These are phyloP conservation scores for Naegleria lovaniensis DNA, from an alignment of 208 protist genomes.

Conservation along the genomic window DNA sequence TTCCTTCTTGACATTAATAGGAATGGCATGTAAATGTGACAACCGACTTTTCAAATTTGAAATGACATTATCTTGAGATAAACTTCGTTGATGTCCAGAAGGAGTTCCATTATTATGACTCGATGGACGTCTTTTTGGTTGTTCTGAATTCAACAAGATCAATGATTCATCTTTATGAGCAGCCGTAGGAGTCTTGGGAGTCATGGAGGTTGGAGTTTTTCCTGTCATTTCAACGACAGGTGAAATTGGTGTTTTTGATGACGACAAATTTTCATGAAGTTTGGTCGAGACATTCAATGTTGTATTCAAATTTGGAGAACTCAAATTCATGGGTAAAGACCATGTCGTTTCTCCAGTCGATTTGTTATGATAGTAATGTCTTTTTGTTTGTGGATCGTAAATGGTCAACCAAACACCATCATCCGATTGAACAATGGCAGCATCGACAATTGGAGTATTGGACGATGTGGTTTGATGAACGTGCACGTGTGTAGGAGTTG, in stretches of 20 bases:
- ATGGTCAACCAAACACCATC: neutral
- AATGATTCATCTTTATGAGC: neutral
- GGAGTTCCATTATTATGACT: too few relatives aligned
- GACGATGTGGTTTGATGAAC: neutral
- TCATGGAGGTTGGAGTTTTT: neutral
- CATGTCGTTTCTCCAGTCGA: neutral
- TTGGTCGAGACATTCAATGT: neutral
- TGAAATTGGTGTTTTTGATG: neutral
- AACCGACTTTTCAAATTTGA: neutral
- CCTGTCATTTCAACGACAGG: neutral
- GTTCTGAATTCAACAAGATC: neutral
- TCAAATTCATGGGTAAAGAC: neutral
- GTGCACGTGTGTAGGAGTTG: neutral
- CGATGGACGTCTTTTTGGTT: neutral
- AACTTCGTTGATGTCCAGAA: neutral
- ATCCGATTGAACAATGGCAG: neutral
- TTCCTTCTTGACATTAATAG: neutral
- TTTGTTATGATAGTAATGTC: neutral
- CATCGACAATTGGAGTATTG: neutral
- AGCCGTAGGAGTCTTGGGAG: neutral
- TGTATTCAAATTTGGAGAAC: neutral
- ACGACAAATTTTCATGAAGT: neutral
- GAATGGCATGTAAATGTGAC: neutral
- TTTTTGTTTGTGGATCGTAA: neutral
- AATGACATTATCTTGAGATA: neutral